A percentile compares a stretch with the other conserved stretches of the same genome.
Evolutionary conservation across 2,329 filamentous ascomycete genomes (phyloP).

Genomic region (Westerdykella aurantiaca): DNA sequence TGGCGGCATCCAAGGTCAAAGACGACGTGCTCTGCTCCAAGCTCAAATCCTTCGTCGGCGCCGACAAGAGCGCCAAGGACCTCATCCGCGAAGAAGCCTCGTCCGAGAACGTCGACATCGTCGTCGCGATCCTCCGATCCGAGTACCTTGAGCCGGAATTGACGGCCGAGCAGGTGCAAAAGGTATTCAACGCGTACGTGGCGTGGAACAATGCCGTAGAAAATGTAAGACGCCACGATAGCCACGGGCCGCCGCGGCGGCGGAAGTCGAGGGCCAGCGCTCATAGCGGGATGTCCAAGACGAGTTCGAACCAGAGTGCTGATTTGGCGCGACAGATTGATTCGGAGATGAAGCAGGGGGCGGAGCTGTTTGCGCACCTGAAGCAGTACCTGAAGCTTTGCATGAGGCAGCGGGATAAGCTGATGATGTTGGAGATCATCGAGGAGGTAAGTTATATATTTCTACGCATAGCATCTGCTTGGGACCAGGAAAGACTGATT

Average conservation of each 20-base stretch:
- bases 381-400: slow-evolving; percentile 93
- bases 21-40: slow-evolving; percentile 75
- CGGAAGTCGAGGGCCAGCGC: slow-evolving; percentile 30
- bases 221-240: slow-evolving; percentile 48
- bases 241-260: slow-evolving; percentile 17
- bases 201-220: slow-evolving; percentile 94
- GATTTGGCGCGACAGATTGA: slow-evolving; percentile 50
- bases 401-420: slow-evolving; percentile 86
- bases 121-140: slow-evolving; percentile 78
- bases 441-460: slow-evolving; percentile 56
- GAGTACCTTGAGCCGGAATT: slow-evolving; percentile 69
- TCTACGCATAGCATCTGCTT: no score
- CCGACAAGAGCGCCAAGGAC: slow-evolving; percentile 68
- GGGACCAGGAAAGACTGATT: no score
- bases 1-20: slow-evolving; percentile 66
- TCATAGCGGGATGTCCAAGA: slow-evolving; percentile 18
- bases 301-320: slow-evolving; percentile 12
- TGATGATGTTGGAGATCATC: slow-evolving; percentile 93
- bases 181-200: slow-evolving; percentile 89
- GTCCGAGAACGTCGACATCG: slow-evolving; percentile 70
- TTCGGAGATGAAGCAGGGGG: slow-evolving; percentile 80
- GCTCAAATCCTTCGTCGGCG: slow-evolving; percentile 70
- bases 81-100: slow-evolving; percentile 68
- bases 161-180: slow-evolving; percentile 67
- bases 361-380: slow-evolving; percentile 85